Conservation (phyloP, 2,329 filamentous ascomycete genomes). For the Fusarium papillatum region DNA sequence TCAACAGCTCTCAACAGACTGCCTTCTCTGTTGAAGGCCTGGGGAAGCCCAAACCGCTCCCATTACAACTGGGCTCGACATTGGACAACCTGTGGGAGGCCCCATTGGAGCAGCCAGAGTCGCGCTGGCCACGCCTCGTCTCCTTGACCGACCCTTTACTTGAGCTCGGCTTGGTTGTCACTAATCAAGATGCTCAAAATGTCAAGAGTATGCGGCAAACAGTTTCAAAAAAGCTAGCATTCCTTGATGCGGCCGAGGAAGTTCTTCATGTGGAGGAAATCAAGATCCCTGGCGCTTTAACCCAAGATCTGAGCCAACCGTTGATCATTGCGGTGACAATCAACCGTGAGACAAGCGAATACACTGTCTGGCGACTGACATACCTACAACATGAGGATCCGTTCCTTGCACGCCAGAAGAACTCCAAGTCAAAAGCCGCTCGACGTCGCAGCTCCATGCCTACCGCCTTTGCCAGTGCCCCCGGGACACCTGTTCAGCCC, state of each 20-base stretch:
- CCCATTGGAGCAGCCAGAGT: slow-evolving; percentile 64
- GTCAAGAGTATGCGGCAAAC: slow-evolving; percentile 47
- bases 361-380: slow-evolving; percentile 87
- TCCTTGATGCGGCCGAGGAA: slow-evolving; percentile 84
- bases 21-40: slow-evolving; percentile 70
- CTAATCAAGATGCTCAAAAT: slow-evolving; percentile 60
- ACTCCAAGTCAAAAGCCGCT: slow-evolving; percentile 60
- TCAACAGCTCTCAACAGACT: slow-evolving; percentile 64
- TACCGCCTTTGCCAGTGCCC: slow-evolving; percentile 78
- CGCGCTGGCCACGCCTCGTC: slow-evolving; percentile 81
- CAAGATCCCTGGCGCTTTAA: slow-evolving; percentile 64
- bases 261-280: slow-evolving; percentile 84
- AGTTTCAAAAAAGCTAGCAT: slow-evolving; percentile 58
- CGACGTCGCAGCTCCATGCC: slow-evolving; percentile 75
- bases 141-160: slow-evolving; percentile 88
- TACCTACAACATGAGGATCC: slow-evolving; percentile 80
- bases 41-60: slow-evolving; percentile 67
- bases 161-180: slow-evolving; percentile 87
- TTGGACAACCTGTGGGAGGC: slow-evolving; percentile 71
- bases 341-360: slow-evolving; percentile 81
- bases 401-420: slow-evolving; percentile 61
- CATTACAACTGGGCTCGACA: slow-evolving; percentile 65
- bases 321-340: slow-evolving; percentile 85
- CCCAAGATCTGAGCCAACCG: slow-evolving; percentile 56
- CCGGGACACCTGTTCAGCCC: slow-evolving; percentile 81